These are phyloP conservation scores for Kodamaea derodonti DNA, from an alignment of 1,139 yeast species.

Conservation along the genomic window DNA sequence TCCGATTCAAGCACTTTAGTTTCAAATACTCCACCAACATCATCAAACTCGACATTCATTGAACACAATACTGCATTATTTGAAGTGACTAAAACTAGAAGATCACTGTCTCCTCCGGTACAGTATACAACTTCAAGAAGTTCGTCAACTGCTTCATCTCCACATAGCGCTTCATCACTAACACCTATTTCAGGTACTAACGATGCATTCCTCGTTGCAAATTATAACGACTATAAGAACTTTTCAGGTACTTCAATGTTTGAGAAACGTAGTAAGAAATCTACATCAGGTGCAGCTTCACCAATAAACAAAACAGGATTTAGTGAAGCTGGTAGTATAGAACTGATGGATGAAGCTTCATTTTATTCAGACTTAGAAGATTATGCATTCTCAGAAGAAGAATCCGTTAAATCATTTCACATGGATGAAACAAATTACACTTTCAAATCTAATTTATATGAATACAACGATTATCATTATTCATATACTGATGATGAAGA, in stretches of 20 bases:
- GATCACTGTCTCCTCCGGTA: conserved; percentile 1
- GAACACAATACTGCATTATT: neutral
- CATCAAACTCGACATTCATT: conserved; percentile 1
- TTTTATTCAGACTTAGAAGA: conserved; percentile 1
- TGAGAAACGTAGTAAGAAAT: neutral
- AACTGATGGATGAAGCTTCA: conserved; percentile 17
- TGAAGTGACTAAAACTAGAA: neutral
- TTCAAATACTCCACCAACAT: conserved; percentile 1
- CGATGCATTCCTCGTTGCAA: conserved; percentile 26
- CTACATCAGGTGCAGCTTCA: neutral
- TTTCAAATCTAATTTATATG: conserved; percentile 5
- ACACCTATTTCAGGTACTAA: conserved; percentile 12
- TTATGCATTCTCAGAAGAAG: conserved; percentile 13
- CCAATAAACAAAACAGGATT: conserved; percentile 6
- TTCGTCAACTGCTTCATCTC: conserved; percentile 2
- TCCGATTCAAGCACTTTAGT: conserved; percentile 1
- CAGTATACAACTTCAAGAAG: conserved; percentile 1
- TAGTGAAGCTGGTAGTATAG: conserved; percentile 14
- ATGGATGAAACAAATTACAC: conserved; percentile 9
- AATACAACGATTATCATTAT: conserved; percentile 14
- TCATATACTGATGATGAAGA: conserved; percentile 10
- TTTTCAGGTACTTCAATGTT: conserved; percentile 30
- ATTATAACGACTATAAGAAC: conserved; percentile 24
- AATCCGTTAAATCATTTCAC: conserved; percentile 11
- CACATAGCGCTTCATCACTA: neutral